Evolutionary conservation across 1,284 basidiomycete species (phyloP).

Genomic region (Hypsizygus ulmarius): DNA sequence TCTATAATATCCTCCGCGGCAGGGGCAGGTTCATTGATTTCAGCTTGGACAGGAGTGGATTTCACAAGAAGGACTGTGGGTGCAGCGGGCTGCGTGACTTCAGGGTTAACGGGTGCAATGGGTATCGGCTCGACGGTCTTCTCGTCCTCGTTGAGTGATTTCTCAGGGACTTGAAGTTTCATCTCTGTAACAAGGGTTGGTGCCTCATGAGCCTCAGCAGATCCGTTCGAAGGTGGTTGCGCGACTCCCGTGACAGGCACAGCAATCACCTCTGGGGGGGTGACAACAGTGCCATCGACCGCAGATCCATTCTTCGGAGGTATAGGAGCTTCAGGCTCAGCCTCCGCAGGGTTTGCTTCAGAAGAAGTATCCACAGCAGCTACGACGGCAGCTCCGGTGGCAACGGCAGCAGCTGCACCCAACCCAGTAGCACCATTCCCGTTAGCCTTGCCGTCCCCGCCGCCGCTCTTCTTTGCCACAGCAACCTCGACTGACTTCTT

Average conservation of each 20-base stretch:
- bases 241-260: neutral
- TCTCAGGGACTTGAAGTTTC: neutral
- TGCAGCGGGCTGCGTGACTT: neutral
- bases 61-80: neutral
- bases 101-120: neutral
- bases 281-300: neutral
- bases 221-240: neutral
- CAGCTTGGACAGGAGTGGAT: neutral
- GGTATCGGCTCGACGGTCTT: neutral
- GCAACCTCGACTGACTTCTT: constrained; percentile 22
- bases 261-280: neutral
- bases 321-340: constrained; percentile 3
- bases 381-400: constrained; percentile 14
- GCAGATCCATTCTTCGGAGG: constrained; percentile 1
- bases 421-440: constrained; percentile 13
- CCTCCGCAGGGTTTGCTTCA: constrained; percentile 3
- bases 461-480: constrained; percentile 14
- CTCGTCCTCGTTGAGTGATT: neutral
- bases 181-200: neutral
- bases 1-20: neutral
- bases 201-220: neutral
- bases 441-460: constrained; percentile 5
- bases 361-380: constrained; percentile 18
- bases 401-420: constrained; percentile 16
- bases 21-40: neutral